phyloP scores from a whole-genome alignment of 768 basidiomycete genomes.

The Sistotremastrum niveocremeum region DNA sequence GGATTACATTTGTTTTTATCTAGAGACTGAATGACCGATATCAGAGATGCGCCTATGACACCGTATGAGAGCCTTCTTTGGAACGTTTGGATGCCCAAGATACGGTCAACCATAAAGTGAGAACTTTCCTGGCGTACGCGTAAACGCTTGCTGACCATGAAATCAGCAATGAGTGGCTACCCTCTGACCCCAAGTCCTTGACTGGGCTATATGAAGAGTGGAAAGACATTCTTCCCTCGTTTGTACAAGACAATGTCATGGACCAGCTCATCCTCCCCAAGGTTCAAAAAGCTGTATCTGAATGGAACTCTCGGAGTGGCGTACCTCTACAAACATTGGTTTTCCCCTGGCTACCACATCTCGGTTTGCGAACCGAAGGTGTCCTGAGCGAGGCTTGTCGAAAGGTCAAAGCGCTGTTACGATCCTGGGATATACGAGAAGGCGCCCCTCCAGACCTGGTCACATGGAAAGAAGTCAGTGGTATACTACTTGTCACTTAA shows the following conservation, averaged over 20 bases:
- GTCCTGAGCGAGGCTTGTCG: slow-evolving; percentile 79
- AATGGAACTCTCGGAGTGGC: slow-evolving; percentile 62
- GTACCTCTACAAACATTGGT: slow-evolving; percentile 65
- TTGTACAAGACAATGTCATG: slow-evolving; percentile 88
- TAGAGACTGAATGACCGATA: slow-evolving; percentile 3
- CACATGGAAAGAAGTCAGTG: slow-evolving; percentile 70
- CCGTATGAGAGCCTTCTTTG: slow-evolving; percentile 90
- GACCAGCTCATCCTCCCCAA: slow-evolving; percentile 95
- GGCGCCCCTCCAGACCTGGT: slow-evolving; percentile 61
- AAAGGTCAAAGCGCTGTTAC: slow-evolving; percentile 68
- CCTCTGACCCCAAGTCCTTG: slow-evolving; percentile 56
- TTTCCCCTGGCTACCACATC: slow-evolving; percentile 91
- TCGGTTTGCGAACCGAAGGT: slow-evolving; percentile 71
- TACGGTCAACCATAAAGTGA: slow-evolving; percentile 80
- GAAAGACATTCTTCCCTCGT: slow-evolving; percentile 76
- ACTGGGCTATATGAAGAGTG: slow-evolving; percentile 80
- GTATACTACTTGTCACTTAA: neutral
- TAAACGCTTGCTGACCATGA: neutral
- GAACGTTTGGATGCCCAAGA: slow-evolving; percentile 90
- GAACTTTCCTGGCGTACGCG: slow-evolving; percentile 8
- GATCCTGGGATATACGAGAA: slow-evolving; percentile 61
- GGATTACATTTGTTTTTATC: slow-evolving; percentile 12
- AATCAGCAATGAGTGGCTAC: slow-evolving; percentile 72
- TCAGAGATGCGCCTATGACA: slow-evolving; percentile 65
- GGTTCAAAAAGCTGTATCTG: slow-evolving; percentile 65